Base-by-base conservation (phyloP, 768 basidiomycete genomes). In the Tylopilus sp. region DNA sequence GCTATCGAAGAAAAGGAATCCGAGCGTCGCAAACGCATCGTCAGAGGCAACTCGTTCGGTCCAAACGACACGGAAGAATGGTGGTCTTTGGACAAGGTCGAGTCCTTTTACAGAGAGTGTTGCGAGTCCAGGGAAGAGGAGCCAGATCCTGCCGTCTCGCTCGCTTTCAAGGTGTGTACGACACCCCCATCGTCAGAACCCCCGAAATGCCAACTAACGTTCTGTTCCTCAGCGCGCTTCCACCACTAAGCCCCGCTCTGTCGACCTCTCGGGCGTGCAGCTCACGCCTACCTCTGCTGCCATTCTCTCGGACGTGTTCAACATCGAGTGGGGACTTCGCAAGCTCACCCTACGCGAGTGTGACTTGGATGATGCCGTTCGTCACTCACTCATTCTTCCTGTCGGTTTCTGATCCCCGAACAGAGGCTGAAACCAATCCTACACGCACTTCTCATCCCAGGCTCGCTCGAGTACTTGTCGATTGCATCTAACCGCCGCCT, bases 301-400 rank as follows among this genome's bases (percentile, higher is more conserved):
- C 12, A 84, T 93, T 17, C 77, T 99, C 17, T 87, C 95, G 0
- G 95, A 98, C 69, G 83, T 97, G 13, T 83, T 98, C 56, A 82
- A 83, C 8, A 86, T 97, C 51, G 92, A 98, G 68, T 98, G 94
- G 89, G 95, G 94, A 0, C 72, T 97, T 18, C 76, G 87, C 23
- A 95, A 92, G 61, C 73, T 95, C 20, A 84, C 88, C 0, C 79
- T 97, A 48, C 82, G 90, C 38, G 88, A 89, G 65, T 98, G 94
- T 61, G 84, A 94, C 58, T 68, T 98, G 20, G 91, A 94, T 57
- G 88, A 92, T 46, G 76, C 79, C 52, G 93, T 93, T 69, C 6
- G 50, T 65, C 39, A 40, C 40, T 21, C 47, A n/a, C 18, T 1
- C 22, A 25, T 42, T 20, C 23, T 40, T 44, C 2, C 31, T 30